Percentiles rank a stretch among this genome's conserved stretches.
Conservation (phyloP, 2,329 filamentous ascomycete genomes). For the Epichloe typhina region DNA sequence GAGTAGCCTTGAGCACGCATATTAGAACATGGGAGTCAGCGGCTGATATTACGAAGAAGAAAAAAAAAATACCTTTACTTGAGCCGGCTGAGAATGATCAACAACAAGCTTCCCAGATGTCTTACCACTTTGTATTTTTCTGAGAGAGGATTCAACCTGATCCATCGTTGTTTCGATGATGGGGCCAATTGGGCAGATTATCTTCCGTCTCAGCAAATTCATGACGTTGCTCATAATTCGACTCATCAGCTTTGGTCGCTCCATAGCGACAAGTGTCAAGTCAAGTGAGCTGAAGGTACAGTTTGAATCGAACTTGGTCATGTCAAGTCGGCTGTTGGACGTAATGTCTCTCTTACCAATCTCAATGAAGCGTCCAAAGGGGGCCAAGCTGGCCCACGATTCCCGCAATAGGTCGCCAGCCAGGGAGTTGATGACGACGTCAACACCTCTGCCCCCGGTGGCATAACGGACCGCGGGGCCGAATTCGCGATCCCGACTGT, state of each 20-base stretch:
- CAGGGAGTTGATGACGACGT: constrained; percentile 49
- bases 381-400: constrained; percentile 30
- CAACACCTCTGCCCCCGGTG: constrained; percentile 42
- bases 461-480: constrained; percentile 6
- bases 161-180: constrained; percentile 23
- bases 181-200: constrained; percentile 23
- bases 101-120: constrained; percentile 31
- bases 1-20: constrained; percentile 8
- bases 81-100: constrained; percentile 25
- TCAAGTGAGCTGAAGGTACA: constrained; percentile 33
- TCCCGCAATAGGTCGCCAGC: constrained; percentile 18
- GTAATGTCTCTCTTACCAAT: constrained; percentile 26
- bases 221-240: constrained; percentile 25
- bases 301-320: constrained; percentile 34
- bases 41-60: background rate
- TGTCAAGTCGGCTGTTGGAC: constrained; percentile 30
- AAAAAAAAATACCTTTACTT: constrained; percentile 22
- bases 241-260: constrained; percentile 20
- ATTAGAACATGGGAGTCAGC: background rate
- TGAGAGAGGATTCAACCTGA: constrained; percentile 24
- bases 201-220: constrained; percentile 19
- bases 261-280: constrained; percentile 27
- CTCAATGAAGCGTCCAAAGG: constrained; percentile 32
- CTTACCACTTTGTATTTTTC: constrained; percentile 21
- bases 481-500: constrained; percentile 14